A percentile compares a stretch with the other conserved stretches of the same genome.
phyloP scores from a whole-genome alignment of 164 flowering plant species.

The Macadamia integrifolia region DNA sequence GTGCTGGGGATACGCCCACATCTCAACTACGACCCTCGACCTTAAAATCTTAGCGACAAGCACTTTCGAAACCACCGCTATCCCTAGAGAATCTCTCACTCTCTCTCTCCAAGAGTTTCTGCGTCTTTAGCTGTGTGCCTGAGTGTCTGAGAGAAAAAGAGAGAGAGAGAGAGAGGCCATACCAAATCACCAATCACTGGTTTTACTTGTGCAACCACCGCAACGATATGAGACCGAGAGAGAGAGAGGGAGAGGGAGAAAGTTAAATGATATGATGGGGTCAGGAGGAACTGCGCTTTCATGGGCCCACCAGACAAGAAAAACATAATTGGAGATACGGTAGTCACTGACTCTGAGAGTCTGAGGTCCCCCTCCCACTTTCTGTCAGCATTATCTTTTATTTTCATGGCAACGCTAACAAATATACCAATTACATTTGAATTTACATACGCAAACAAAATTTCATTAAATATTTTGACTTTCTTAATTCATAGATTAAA shows the following conservation, averaged over 20 bases:
- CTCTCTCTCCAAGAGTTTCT: not conserved
- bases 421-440: too few relatives aligned
- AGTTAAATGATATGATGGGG: slow-evolving; percentile 28
- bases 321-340: slow-evolving; percentile 2
- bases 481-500: too few relatives aligned
- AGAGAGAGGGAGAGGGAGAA: not conserved
- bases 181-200: slow-evolving; percentile 1
- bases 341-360: not conserved
- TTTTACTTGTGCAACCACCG: slow-evolving; percentile 45
- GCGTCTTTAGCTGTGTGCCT: too few relatives aligned
- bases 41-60: slow-evolving; percentile 57
- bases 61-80: slow-evolving; percentile 41
- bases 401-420: too few relatives aligned
- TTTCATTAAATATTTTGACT: too few relatives aligned
- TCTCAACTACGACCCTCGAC: slow-evolving; percentile 55
- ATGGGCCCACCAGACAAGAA: slow-evolving; percentile 16
- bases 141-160: too few relatives aligned
- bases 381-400: not conserved
- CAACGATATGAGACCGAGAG: slow-evolving; percentile 27
- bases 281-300: slow-evolving; percentile 49
- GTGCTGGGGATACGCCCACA: slow-evolving; percentile 38
- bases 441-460: too few relatives aligned
- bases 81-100: slow-evolving; percentile 2
- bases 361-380: not conserved
- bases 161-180: not conserved